Evolutionary conservation across 192 early-diverging fungal species (phyloP).

Genomic region (Umbelopsis sp.): DNA sequence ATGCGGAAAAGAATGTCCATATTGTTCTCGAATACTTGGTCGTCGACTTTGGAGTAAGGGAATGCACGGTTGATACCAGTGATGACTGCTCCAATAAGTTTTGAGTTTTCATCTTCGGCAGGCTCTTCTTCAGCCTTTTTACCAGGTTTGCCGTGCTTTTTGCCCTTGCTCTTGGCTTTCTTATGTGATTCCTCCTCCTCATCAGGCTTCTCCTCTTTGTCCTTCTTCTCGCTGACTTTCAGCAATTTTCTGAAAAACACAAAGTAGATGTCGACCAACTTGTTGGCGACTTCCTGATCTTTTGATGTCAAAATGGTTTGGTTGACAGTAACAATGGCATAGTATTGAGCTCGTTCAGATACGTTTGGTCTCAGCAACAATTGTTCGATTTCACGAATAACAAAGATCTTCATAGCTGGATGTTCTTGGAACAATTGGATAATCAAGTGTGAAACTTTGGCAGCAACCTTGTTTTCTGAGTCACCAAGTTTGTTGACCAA

Average conservation of each 20-base stretch:
- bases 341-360: constrained; percentile 85
- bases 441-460: constrained; percentile 80
- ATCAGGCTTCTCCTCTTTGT: constrained; percentile 49
- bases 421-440: constrained; percentile 71
- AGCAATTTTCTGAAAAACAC: constrained; percentile 84
- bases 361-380: constrained; percentile 77
- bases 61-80: constrained; percentile 96
- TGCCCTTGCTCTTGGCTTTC: constrained; percentile 27
- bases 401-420: constrained; percentile 89
- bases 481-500: constrained; percentile 98
- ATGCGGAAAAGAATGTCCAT: constrained; percentile 92
- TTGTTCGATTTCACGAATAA: constrained; percentile 87
- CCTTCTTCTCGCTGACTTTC: constrained; percentile 49
- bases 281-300: constrained; percentile 77
- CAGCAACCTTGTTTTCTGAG: constrained; percentile 81
- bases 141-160: constrained; percentile 42
- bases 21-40: constrained; percentile 77
- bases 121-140: constrained; percentile 47
- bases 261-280: constrained; percentile 91
- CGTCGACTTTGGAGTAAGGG: constrained; percentile 84
- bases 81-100: constrained; percentile 88
- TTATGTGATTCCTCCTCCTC: constrained; percentile 35
- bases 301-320: constrained; percentile 84
- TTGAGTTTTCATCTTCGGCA: constrained; percentile 68
- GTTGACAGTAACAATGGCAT: constrained; percentile 88